phyloP scores from a whole-genome alignment of 345 rosid genomes.

The Garcia nutans region DNA sequence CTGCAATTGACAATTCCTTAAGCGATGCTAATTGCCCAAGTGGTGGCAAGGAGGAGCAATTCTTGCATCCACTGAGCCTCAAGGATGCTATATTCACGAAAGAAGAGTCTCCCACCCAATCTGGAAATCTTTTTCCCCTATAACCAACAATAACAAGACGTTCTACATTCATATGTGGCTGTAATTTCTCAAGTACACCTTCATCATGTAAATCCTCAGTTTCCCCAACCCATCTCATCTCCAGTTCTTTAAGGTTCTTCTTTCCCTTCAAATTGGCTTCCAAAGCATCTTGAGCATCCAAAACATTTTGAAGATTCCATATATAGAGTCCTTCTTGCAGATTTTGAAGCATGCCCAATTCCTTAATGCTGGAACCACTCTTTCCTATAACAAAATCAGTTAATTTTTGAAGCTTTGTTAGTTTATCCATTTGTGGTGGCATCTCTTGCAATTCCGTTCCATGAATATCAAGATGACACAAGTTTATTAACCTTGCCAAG shows the following conservation, averaged over 20 bases:
- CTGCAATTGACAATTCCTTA: background rate
- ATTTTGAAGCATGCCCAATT: conserved; percentile 11
- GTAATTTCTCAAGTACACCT: background rate
- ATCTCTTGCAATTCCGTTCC: conserved; percentile 13
- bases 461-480: conserved; percentile 10
- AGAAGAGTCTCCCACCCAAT: background rate
- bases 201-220: background rate
- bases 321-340: conserved; percentile 14
- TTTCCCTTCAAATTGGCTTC: conserved; percentile 20
- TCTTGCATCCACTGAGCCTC: background rate
- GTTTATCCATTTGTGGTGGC: conserved; percentile 18
- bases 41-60: conserved; percentile 10
- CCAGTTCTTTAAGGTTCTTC: conserved; percentile 5
- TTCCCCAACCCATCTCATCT: background rate
- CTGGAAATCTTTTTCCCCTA: background rate
- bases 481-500: background rate
- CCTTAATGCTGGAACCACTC: background rate
- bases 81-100: background rate
- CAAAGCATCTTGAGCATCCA: conserved; percentile 7
- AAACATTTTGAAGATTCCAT: conserved; percentile 11
- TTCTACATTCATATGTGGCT: background rate
- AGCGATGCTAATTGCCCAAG: conserved; percentile 19
- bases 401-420: conserved; percentile 14
- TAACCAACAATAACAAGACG: background rate
- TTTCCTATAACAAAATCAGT: conserved; percentile 12